These are phyloP conservation scores for Colletotrichum sojae DNA, from an alignment of 2,329 filamentous ascomycete genomes.

Conservation along the genomic window DNA sequence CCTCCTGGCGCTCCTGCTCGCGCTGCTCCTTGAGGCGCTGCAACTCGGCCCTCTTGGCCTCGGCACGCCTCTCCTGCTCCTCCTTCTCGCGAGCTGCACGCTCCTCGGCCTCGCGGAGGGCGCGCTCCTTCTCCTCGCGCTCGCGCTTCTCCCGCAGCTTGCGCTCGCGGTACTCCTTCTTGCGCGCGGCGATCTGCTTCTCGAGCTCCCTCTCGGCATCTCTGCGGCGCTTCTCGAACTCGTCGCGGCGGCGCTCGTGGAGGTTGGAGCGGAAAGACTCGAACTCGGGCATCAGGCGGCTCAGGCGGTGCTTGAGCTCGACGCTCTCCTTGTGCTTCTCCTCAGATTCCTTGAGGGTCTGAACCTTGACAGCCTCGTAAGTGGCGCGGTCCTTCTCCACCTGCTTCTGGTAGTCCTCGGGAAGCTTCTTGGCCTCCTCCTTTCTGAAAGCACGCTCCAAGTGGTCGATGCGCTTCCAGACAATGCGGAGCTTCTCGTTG, in stretches of 20 bases:
- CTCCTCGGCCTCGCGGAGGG: constrained; percentile 88
- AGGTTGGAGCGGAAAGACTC: constrained; percentile 87
- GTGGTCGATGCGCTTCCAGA: constrained; percentile 96
- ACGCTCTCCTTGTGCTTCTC: constrained; percentile 93
- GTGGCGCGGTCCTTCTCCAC: constrained; percentile 82
- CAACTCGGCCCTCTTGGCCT: constrained; percentile 82
- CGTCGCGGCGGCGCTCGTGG: constrained; percentile 88
- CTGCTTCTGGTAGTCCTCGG: constrained; percentile 88
- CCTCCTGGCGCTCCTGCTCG: constrained; percentile 78
- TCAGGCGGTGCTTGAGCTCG: constrained; percentile 92
- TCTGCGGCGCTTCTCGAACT: constrained; percentile 95
- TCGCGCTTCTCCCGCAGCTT: constrained; percentile 87
- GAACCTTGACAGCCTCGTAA: constrained; percentile 83
- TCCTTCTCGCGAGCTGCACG: constrained; percentile 85
- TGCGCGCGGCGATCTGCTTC: constrained; percentile 88
- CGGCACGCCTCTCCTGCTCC: constrained; percentile 84
- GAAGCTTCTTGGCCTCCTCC: constrained; percentile 93
- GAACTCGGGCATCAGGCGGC: constrained; percentile 86
- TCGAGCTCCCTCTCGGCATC: constrained; percentile 94
- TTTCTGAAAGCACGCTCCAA: constrained; percentile 96
- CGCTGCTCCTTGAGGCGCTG: constrained; percentile 76
- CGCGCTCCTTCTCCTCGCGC: constrained; percentile 85
- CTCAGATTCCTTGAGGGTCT: constrained; percentile 85
- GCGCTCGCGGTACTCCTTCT: constrained; percentile 89
- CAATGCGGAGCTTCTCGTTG: constrained; percentile 89